Conservation (phyloP, 805 yeast species). For the Lipomyces mesembrius region DNA sequence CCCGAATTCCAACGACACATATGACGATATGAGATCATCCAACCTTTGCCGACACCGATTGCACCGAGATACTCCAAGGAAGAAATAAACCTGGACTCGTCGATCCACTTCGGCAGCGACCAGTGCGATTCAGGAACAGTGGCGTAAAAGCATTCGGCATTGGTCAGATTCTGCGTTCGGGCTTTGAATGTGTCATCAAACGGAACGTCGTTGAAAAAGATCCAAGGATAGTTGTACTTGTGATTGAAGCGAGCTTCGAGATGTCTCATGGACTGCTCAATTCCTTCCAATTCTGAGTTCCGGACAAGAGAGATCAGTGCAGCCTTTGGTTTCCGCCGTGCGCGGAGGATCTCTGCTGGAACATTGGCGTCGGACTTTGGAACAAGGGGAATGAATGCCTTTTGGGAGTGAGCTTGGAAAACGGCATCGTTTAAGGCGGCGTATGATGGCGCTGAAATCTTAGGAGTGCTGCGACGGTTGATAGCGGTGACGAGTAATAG, state of each 20-base stretch:
- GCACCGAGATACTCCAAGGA: conserved; percentile 38
- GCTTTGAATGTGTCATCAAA: conserved; percentile 62
- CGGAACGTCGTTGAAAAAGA: conserved; percentile 71
- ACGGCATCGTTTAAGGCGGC: conserved; percentile 37
- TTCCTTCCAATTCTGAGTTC: conserved; percentile 63
- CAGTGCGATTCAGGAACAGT: conserved; percentile 65
- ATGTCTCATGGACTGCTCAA: conserved; percentile 63
- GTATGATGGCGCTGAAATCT: conserved; percentile 29
- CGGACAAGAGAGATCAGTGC: conserved; percentile 64
- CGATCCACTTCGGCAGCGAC: conserved; percentile 70
- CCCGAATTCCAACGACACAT: conserved; percentile 85
- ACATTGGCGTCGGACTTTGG: conserved; percentile 33
- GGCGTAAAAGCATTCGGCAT: conserved; percentile 59
- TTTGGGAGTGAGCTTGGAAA: conserved; percentile 32
- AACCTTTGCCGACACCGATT: conserved; percentile 63
- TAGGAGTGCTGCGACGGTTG: conserved; percentile 16
- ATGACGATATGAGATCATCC: conserved; percentile 64
- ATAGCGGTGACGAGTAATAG: conserved; percentile 19
- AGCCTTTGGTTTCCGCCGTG: conserved; percentile 41
- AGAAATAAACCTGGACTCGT: conserved; percentile 44
- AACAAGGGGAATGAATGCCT: conserved; percentile 28
- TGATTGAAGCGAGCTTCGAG: conserved; percentile 71
- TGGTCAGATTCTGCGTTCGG: conserved; percentile 63
- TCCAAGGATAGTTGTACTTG: conserved; percentile 75
- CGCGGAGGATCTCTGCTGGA: conserved; percentile 29